Conservation (phyloP, 192 early-diverging fungal species). For the Martensiomyces pterosporus region DNA sequence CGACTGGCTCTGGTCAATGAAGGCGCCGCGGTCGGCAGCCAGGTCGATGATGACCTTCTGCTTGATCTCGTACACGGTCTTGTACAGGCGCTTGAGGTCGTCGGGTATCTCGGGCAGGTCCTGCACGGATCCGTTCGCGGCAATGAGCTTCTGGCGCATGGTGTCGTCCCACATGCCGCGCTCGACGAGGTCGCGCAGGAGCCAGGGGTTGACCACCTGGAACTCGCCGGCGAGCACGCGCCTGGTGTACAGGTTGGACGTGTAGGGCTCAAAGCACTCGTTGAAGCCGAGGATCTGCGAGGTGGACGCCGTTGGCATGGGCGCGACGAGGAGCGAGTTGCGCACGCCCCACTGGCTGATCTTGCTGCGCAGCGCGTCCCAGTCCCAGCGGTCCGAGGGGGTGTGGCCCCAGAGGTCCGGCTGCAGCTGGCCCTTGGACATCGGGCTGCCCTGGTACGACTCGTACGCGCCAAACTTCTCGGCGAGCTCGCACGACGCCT, state of each 20-base stretch:
- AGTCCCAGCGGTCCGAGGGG: constrained; percentile 85
- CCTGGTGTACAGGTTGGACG: constrained; percentile 93
- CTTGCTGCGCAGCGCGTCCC: constrained; percentile 72
- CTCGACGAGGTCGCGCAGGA: constrained; percentile 93
- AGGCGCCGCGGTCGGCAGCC: constrained; percentile 96
- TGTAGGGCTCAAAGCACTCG: constrained; percentile 94
- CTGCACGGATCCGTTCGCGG: constrained; percentile 86
- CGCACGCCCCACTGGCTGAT: constrained; percentile 82
- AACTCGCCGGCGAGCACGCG: constrained; percentile 96
- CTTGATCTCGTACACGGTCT: constrained; percentile 95
- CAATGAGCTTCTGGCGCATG: constrained; percentile 92
- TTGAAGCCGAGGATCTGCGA: constrained; percentile 97
- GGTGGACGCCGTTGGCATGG: constrained; percentile 97
- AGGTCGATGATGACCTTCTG: constrained; percentile 91
- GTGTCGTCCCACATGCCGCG: constrained; percentile 88
- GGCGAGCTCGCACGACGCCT: constrained; percentile 89
- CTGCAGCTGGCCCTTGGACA: constrained; percentile 86
- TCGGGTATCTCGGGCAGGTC: constrained; percentile 71
- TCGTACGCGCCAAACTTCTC: constrained; percentile 74
- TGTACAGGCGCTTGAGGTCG: constrained; percentile 91
- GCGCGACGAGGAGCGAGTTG: constrained; percentile 92
- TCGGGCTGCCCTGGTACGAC: constrained; percentile 84
- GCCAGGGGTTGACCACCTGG: constrained; percentile 96
- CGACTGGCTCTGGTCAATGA: constrained; percentile 95
- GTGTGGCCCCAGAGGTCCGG: constrained; percentile 90